Evolutionary conservation across 495 filamentous ascomycete species (phyloP).

Genomic region (Penicillium canariense): DNA sequence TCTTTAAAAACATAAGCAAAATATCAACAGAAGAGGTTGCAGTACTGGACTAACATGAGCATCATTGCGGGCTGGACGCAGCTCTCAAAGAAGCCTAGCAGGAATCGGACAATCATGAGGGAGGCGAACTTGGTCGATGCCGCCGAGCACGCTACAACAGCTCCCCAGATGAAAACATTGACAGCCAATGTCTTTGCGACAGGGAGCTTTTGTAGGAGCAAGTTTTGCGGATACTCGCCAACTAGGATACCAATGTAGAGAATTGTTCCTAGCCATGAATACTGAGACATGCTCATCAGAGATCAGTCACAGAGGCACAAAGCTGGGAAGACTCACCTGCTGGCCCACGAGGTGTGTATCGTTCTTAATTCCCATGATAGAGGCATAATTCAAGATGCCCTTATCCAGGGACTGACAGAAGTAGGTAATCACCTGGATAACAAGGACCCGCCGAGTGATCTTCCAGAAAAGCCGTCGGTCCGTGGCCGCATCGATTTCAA

Average conservation of each 20-base stretch:
- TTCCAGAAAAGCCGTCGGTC: constrained; percentile 21
- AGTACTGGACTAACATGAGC: constrained; percentile 13
- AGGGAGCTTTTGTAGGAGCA: constrained; percentile 47
- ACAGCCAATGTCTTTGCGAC: constrained; percentile 43
- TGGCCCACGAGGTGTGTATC: constrained; percentile 34
- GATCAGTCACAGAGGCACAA: neutral
- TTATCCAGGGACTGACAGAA: constrained; percentile 47
- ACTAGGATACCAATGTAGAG: constrained; percentile 44
- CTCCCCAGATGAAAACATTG: constrained; percentile 39
- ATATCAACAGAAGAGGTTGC: neutral
- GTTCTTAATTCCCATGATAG: constrained; percentile 40
- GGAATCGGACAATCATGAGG: constrained; percentile 29
- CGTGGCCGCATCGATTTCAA: constrained; percentile 18
- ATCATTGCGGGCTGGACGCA: constrained; percentile 31
- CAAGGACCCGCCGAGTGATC: constrained; percentile 18
- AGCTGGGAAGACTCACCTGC: constrained; percentile 16
- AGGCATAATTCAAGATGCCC: constrained; percentile 44
- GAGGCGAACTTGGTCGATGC: constrained; percentile 23
- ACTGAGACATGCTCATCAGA: constrained; percentile 20
- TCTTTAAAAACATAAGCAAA: neutral
- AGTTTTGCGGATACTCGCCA: constrained; percentile 45
- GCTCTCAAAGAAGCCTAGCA: constrained; percentile 32
- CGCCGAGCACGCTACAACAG: constrained; percentile 23
- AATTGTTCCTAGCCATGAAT: constrained; percentile 42
- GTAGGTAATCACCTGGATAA: constrained; percentile 21